Evolutionary conservation across 768 basidiomycete species (phyloP).

Genomic region (Lentinula lateritia): DNA sequence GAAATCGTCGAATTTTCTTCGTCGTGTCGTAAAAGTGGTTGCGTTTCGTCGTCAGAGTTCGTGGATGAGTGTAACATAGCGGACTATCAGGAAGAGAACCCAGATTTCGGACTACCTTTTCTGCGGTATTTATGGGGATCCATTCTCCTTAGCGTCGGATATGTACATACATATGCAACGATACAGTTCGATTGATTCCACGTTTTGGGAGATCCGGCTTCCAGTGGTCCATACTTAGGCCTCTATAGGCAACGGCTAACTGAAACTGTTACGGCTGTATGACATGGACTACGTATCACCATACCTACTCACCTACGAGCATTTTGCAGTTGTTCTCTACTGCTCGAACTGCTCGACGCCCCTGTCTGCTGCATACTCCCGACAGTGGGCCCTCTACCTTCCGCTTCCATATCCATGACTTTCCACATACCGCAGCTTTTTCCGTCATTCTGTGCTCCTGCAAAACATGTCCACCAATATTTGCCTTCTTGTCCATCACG

Average conservation of each 20-base stretch:
- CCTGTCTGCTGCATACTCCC: constrained; percentile 10
- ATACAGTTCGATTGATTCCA: not conserved
- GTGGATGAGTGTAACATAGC: not conserved
- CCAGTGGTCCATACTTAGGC: too few species aligned
- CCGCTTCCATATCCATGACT: constrained; percentile 61
- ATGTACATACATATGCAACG: not conserved
- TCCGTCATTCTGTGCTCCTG: constrained; percentile 78
- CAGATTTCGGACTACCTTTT: not conserved
- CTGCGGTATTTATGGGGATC: not conserved
- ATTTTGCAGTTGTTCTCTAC: not conserved
- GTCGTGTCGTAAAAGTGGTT: constrained; percentile 19
- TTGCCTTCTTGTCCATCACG: constrained; percentile 46
- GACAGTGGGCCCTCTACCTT: constrained; percentile 53
- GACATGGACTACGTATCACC: not conserved
- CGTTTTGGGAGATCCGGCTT: not conserved
- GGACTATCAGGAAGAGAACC: not conserved
- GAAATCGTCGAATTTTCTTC: constrained; percentile 23
- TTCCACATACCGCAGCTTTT: constrained; percentile 77
- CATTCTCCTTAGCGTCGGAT: not conserved
- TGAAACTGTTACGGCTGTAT: too few species aligned
- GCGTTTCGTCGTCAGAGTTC: constrained; percentile 14
- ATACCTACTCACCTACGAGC: not conserved
- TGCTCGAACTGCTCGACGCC: too few species aligned
- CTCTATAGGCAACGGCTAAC: too few species aligned
- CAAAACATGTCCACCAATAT: constrained; percentile 83